phyloP scores from a whole-genome alignment of 176 grass and related monocot species.

The Ananas comosus region DNA sequence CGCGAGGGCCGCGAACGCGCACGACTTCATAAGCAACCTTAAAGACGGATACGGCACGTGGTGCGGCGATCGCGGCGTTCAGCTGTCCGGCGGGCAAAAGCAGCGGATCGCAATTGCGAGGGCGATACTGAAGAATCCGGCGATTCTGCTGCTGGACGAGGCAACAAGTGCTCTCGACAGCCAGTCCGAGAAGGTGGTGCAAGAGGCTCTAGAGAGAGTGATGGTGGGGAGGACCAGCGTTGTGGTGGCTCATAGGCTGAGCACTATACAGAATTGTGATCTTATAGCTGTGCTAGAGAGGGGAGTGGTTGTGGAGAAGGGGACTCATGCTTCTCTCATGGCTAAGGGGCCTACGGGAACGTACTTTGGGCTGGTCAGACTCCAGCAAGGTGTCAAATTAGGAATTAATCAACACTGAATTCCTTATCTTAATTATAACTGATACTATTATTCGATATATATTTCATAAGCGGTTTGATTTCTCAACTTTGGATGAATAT shows the following conservation, averaged over 20 bases:
- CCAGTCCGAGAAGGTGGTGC: slow-evolving; percentile 22
- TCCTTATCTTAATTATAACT: no score
- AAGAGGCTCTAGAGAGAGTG: slow-evolving; percentile 8
- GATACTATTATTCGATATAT: no score
- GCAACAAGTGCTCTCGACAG: slow-evolving; percentile 26
- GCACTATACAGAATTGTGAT: slow-evolving; percentile 20
- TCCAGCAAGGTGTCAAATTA: neutral
- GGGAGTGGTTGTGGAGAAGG: slow-evolving; percentile 24
- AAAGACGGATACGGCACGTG: slow-evolving; percentile 18
- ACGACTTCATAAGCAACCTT: slow-evolving; percentile 24
- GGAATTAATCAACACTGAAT: neutral
- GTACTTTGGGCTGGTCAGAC: neutral
- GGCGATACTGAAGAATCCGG: slow-evolving; percentile 24
- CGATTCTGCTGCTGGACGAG: slow-evolving; percentile 24
- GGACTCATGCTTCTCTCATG: slow-evolving; percentile 4
- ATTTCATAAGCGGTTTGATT: no score
- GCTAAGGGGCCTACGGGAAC: neutral
- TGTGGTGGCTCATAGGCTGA: slow-evolving; percentile 22
- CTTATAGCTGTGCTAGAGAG: slow-evolving; percentile 20
- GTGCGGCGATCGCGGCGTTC: slow-evolving; percentile 15
- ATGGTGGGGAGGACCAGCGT: slow-evolving; percentile 22
- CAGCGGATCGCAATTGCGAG: slow-evolving; percentile 20
- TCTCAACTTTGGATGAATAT: no score
- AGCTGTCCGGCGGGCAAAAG: slow-evolving; percentile 25
- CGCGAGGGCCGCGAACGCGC: slow-evolving; percentile 19